Base-by-base conservation (phyloP, 139 green algal species). In the Coelastrella sp. region DNA sequence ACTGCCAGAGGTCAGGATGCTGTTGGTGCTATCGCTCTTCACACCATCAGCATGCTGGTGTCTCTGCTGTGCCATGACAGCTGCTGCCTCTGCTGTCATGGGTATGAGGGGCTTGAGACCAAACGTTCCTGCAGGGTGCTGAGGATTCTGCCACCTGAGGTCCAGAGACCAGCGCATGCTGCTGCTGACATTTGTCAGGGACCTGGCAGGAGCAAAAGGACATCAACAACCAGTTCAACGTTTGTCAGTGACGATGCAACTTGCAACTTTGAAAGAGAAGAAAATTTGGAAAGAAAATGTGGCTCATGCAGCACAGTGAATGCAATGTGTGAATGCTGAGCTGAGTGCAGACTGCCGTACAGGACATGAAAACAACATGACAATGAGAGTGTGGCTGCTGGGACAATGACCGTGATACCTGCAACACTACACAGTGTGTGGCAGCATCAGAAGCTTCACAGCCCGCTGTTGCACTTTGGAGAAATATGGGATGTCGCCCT, bases 81-180 rank as follows among this genome's bases (percentile, higher is more conserved):
- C 62, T 45, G 62, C 62, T 41, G 32, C 62, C 13, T 7, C 2
- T 74, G 9, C 11, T 74, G 64, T 74, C 64, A 74, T 50, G 30
- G 32, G 30, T 41, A 71, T 71, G 6, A 41, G 62, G 7, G 17
- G 62, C 27, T 71, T 71, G 30, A 71, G 62, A 21, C 62, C 62
- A 57, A 60, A 81, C 15, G 73, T 50, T 1, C 73, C 73, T 64
- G 32, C 45, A 53, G 45, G 45, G 45, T 53, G 8, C 45, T 53
- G 45, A 35, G 71, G 71, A 27, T 67, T 34, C 73, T 81, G 73
- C 75, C 75, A 82, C 32, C 75, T 60, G 35, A 82, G 53, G 75
- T 82, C 53, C 23, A 82, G 53, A 19, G 75, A 82, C 75, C 75
- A 82, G 35, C 75, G 75, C 34, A 72, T 71, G 34, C 34, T 38